Percentiles rank a stretch among this genome's conserved stretches.
Evolutionary conservation across 768 basidiomycete genomes (phyloP).

Genomic region (Auricularia heimuer): DNA sequence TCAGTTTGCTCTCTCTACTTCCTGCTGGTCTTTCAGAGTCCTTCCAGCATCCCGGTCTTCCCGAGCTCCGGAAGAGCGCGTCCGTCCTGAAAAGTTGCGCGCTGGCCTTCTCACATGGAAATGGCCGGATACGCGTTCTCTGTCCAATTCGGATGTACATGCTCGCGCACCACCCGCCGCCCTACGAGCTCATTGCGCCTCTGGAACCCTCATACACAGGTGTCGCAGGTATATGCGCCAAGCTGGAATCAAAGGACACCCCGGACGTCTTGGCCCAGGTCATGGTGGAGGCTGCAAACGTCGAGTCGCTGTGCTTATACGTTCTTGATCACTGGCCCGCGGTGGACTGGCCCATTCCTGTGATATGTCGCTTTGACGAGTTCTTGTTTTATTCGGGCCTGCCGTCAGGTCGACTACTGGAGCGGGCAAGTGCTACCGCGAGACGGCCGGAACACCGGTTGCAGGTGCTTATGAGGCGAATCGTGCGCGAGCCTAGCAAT

Average conservation of each 20-base stretch:
- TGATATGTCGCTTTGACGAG: not conserved
- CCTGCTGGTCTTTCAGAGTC: slow-evolving; percentile 13
- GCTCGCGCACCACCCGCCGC: not conserved
- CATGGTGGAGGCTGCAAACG: not conserved
- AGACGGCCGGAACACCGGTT: not conserved
- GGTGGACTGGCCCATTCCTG: not conserved
- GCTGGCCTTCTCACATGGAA: not conserved
- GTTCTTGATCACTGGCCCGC: not conserved
- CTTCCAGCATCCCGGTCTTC: not conserved
- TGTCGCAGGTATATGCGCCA: not conserved
- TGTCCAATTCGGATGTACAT: not conserved
- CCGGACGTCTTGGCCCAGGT: not conserved
- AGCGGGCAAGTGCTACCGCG: not conserved
- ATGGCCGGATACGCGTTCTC: not conserved
- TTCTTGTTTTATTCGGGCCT: not conserved
- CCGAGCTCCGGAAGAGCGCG: not conserved
- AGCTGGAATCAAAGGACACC: not conserved
- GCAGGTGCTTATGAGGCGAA: not conserved
- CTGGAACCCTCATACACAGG: not conserved
- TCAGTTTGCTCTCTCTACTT: slow-evolving; percentile 17
- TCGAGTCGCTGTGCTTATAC: not conserved
- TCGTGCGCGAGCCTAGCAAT: not conserved
- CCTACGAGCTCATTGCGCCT: not conserved
- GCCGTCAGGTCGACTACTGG: not conserved
- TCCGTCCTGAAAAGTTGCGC: not conserved